Evolutionary conservation across 495 filamentous ascomycete genomes (phyloP).

Genomic region (Parmelia sp.): DNA sequence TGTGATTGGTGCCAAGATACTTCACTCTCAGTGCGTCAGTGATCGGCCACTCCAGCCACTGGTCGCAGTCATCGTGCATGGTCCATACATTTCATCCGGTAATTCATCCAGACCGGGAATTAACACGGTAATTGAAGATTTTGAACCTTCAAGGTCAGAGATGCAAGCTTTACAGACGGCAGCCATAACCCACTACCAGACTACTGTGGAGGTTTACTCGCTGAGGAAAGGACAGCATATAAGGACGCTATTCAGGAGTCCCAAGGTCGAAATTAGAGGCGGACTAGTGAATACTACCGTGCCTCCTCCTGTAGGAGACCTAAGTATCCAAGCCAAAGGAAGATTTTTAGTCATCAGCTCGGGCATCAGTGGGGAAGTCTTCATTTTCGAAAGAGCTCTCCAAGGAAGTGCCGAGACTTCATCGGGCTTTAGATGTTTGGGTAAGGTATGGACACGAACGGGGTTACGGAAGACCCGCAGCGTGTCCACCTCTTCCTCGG

Average conservation of each 20-base stretch:
- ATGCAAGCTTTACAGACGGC: conserved; percentile 23
- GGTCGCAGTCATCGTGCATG: conserved; percentile 70
- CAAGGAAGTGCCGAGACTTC: conserved; percentile 29
- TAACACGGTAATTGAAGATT: conserved; percentile 21
- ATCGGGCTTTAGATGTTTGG: conserved; percentile 57
- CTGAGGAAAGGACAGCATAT: conserved; percentile 61
- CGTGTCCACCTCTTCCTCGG: conserved; percentile 49
- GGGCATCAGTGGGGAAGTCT: conserved; percentile 77
- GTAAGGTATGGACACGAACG: conserved; percentile 80
- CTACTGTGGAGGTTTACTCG: conserved; percentile 79
- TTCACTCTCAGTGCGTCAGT: conserved; percentile 49
- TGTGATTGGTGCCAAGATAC: conserved; percentile 73
- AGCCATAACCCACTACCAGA: conserved; percentile 59
- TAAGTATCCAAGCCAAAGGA: conserved; percentile 61
- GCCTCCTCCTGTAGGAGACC: conserved; percentile 61
- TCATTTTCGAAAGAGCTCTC: conserved; percentile 50
- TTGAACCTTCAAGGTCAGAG: conserved; percentile 25
- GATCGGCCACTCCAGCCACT: conserved; percentile 52
- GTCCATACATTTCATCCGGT: conserved; percentile 47
- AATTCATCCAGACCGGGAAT: conserved; percentile 22
- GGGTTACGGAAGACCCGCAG: conserved; percentile 49
- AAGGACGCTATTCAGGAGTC: conserved; percentile 59
- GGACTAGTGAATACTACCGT: conserved; percentile 38
- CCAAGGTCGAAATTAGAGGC: conserved; percentile 13
- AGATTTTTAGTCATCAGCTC: conserved; percentile 67